phyloP scores from a whole-genome alignment of 2,329 filamentous ascomycete genomes.

The Aspergillus piperis region DNA sequence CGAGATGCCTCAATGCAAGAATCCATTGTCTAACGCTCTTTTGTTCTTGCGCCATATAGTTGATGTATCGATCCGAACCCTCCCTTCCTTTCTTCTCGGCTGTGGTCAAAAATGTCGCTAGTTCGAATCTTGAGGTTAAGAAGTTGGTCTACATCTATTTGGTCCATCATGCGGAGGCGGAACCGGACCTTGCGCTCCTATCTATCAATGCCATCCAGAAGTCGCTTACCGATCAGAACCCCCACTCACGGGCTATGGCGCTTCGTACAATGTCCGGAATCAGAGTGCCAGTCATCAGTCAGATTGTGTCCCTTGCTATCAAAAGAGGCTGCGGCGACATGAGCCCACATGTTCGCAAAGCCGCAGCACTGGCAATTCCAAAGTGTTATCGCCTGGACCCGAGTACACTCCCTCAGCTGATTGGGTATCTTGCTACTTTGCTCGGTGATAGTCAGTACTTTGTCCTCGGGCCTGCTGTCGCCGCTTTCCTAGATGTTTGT shows the following conservation, averaged over 20 bases:
- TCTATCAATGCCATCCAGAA: slow-evolving; percentile 99
- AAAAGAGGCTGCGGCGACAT: slow-evolving; percentile 92
- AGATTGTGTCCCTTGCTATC: slow-evolving; percentile 94
- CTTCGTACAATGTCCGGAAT: slow-evolving; percentile 97
- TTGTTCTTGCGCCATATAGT: slow-evolving; percentile 53
- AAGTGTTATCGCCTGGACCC: slow-evolving; percentile 95
- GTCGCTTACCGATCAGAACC: slow-evolving; percentile 87
- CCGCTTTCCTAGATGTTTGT: slow-evolving; percentile 85
- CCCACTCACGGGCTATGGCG: slow-evolving; percentile 86
- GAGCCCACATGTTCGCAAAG: slow-evolving; percentile 89
- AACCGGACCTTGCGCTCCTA: slow-evolving; percentile 90
- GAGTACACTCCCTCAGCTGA: slow-evolving; percentile 76
- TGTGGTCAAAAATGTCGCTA: slow-evolving; percentile 96
- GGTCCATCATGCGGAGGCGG: slow-evolving; percentile 91
- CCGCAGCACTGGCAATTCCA: slow-evolving; percentile 88
- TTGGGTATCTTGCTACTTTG: slow-evolving; percentile 76
- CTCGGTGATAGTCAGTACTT: slow-evolving; percentile 93
- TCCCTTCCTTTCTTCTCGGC: slow-evolving; percentile 95
- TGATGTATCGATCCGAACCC: slow-evolving; percentile 91
- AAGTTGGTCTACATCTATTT: slow-evolving; percentile 99
- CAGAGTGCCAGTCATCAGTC: slow-evolving; percentile 93
- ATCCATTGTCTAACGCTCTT: slow-evolving; percentile 19
- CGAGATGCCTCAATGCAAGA: not conserved
- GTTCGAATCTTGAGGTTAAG: slow-evolving; percentile 90
- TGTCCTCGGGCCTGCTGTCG: slow-evolving; percentile 90